These are phyloP conservation scores for Aspergillus mulundensis DNA, from an alignment of 495 filamentous ascomycete genomes.

Conservation along the genomic window DNA sequence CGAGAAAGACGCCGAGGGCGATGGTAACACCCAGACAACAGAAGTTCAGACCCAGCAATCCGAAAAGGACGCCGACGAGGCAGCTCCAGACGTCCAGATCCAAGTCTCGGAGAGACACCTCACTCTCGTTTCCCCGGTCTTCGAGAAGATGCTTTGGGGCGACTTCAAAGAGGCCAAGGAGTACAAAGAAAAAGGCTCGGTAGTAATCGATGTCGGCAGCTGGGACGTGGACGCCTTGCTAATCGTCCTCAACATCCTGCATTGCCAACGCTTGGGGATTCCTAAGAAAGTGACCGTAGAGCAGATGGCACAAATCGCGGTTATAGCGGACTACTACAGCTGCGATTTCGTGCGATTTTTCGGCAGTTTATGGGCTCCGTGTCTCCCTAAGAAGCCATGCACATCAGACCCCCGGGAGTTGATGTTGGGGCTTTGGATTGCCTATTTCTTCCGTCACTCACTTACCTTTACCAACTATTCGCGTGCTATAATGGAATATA, in stretches of 20 bases:
- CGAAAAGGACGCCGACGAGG: neutral
- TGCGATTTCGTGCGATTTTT: neutral
- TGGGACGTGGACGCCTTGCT: conserved; percentile 2
- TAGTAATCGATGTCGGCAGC: neutral
- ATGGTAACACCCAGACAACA: too few species aligned
- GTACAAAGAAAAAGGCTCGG: neutral
- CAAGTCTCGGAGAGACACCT: conserved; percentile 4
- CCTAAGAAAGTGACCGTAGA: neutral
- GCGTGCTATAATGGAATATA: neutral
- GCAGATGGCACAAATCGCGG: neutral
- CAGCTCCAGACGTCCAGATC: neutral
- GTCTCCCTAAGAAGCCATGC: neutral
- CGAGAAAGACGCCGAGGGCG: too few species aligned
- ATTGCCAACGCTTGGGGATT: neutral
- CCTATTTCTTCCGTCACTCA: neutral
- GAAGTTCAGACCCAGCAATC: too few species aligned
- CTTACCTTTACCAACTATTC: neutral
- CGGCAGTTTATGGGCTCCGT: neutral
- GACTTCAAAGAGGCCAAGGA: neutral
- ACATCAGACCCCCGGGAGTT: neutral
- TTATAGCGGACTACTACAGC: neutral
- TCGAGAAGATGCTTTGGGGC: neutral
- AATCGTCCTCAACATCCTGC: neutral
- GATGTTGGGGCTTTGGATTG: neutral
- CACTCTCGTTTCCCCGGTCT: neutral